These are phyloP conservation scores for Grigorovia humatica DNA, from an alignment of 805 yeast species.

Conservation along the genomic window DNA sequence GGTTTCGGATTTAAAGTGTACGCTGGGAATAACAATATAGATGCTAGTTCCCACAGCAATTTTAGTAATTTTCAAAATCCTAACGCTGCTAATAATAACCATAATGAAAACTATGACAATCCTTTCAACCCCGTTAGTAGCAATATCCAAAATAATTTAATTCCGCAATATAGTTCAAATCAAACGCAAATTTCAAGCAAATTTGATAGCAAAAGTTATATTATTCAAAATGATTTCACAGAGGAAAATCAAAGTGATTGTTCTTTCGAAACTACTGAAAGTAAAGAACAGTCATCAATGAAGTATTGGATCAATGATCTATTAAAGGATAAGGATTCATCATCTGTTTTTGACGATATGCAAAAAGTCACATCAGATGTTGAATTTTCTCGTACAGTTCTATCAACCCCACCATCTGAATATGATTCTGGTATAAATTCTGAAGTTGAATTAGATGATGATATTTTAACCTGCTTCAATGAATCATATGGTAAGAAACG, in stretches of 20 bases:
- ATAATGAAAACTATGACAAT: neutral
- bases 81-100: neutral
- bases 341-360: neutral
- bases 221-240: neutral
- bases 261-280: neutral
- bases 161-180: neutral
- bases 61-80: neutral
- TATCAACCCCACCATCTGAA: neutral
- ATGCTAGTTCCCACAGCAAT: neutral
- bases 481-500: constrained; percentile 1
- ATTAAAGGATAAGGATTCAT: neutral
- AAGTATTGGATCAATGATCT: neutral
- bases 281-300: neutral
- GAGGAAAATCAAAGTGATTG: neutral
- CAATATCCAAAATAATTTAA: neutral
- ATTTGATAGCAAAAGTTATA: neutral
- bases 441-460: neutral
- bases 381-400: neutral
- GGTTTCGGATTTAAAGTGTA: neutral
- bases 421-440: neutral
- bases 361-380: neutral
- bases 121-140: neutral
- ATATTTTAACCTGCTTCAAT: neutral
- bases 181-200: neutral
- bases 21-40: neutral